phyloP scores from a whole-genome alignment of 176 grass and related monocot genomes.

The Oryza longistaminata region DNA sequence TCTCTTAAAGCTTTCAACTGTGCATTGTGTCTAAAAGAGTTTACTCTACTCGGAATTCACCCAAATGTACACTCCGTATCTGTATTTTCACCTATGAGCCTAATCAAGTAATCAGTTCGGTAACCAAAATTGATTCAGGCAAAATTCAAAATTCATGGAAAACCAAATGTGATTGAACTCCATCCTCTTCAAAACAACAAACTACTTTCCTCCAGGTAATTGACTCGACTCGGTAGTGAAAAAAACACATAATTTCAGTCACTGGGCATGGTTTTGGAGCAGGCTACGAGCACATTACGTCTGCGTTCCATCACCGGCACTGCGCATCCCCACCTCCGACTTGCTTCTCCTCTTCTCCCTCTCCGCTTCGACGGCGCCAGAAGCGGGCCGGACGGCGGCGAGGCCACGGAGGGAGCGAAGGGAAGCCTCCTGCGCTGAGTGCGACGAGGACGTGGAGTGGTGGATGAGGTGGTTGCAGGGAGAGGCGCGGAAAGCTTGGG shows the following conservation, averaged over 20 bases:
- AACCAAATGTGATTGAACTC: background rate
- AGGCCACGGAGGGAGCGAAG: slow-evolving; percentile 30
- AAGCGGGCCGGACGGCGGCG: slow-evolving; percentile 35
- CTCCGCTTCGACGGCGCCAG: slow-evolving; percentile 36
- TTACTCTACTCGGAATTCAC: background rate
- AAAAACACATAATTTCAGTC: background rate
- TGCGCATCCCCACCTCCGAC: background rate
- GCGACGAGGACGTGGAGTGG: background rate
- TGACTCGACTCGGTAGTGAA: background rate
- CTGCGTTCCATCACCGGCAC: slow-evolving; percentile 15
- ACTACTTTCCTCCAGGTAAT: background rate
- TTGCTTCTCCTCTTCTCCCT: slow-evolving; percentile 3
- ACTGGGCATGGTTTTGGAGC: background rate
- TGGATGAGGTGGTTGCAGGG: background rate
- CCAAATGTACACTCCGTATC: background rate
- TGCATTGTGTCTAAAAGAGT: background rate
- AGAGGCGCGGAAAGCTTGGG: slow-evolving; percentile 30
- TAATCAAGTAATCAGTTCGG: background rate
- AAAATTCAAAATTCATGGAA: background rate
- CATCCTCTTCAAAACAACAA: background rate
- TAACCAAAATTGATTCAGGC: background rate
- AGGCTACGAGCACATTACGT: slow-evolving; percentile 35
- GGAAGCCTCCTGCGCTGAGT: slow-evolving; percentile 17
- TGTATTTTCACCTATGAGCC: background rate
- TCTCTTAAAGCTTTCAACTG: background rate